Evolutionary conservation across 2,329 filamentous ascomycete species (phyloP), one percentile per base, ranked within the genome.

Genomic region (Venturia carpophila): DNA sequence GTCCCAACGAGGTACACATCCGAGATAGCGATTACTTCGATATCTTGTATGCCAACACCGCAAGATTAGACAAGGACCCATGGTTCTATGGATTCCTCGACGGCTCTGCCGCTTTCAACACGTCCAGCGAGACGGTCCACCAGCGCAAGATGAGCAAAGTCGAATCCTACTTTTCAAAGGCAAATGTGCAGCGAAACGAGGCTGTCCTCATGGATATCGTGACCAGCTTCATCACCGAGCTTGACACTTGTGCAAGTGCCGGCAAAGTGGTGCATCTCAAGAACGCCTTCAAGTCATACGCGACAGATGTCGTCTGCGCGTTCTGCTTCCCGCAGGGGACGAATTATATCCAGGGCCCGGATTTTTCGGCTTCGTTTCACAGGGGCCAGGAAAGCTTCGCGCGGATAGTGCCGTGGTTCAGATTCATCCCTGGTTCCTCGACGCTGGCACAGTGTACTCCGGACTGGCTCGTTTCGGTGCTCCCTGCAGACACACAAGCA

Each of bases 141-240:
- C 72, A 71, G 21, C 60, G 68, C 15, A 71, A 73, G 30, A 71
- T 71, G 55, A 69, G 68, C 3, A 71, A 75, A 1, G 64, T 77
- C 15, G 73, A 71, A 63, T 72, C 71, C 10, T 76, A 75, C 69
- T 76, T 77, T 65, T 76, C 74, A 6, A 70, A 71, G 63, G 39
- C 65, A 5, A 63, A 67, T 10, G 67, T 73, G 34, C 61, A 39
- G 0, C 58, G 47, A 1, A 1, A 17, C 34, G 49, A 55, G 27
- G 27, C 13, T 10, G 17, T 55, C 17, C 27, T 55, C 5, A 34
- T 62, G 24, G 49, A 34, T 34, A 19, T 55, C 30, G 24, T 55
- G 4, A 34, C 24, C 49, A 30, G 7, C 1, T 34, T 55, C 30
- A 34, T 34, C 24, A 19, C 27, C 5, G 30, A 34, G 9, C 43